Base-by-base conservation (phyloP, 805 yeast genomes). In the Yamadazyma nakazawae region DNA sequence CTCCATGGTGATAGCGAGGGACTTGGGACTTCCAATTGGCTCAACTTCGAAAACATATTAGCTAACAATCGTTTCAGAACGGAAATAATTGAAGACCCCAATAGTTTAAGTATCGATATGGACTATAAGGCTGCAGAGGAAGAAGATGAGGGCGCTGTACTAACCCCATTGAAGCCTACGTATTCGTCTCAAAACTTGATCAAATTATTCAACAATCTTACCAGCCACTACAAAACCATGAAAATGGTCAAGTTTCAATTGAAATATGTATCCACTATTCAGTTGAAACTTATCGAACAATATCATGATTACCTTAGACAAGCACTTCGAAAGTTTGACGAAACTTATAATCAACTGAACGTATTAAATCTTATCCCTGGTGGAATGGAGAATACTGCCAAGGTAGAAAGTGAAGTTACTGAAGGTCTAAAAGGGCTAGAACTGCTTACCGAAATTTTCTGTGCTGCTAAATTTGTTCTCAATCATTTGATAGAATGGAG, bases 81-180 rank as follows among this genome's bases (percentile, higher is more conserved):
- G 25, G 85, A 80, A 50, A 77, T 84, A 17, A 57, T 80, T 3
- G 64, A 66, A 2, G 58, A 75, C 0, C 54, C 68, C 0, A 72
- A 76, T 52, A 80, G 86, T 0, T 80, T 83, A 60, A 62, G 61
- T 2, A 76, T 85, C 26, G 91, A 85, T 55, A 67, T 63, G 50
- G 91, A 85, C 42, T 72, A 58, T 49, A 61, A 59, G 31, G 55
- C 31, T 21, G 18, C 2, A n/a, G 31, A 28, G 7, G 14, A 25
- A 17, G 34, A 46, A 8, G n/a, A n/a, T n/a, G 48, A 56, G 4
- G 28, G 26, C 5, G 35, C 8, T 13, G 14, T 24, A 6, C 18
- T 8, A 9, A 11, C 32, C 2, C 43, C 62, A 11, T 13, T 26
- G 34, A 65, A 61, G 42, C 90, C 92, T 0, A 84, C 89, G 0